Conservation (phyloP, 768 basidiomycete genomes). For the Boletus rex-veris region DNA sequence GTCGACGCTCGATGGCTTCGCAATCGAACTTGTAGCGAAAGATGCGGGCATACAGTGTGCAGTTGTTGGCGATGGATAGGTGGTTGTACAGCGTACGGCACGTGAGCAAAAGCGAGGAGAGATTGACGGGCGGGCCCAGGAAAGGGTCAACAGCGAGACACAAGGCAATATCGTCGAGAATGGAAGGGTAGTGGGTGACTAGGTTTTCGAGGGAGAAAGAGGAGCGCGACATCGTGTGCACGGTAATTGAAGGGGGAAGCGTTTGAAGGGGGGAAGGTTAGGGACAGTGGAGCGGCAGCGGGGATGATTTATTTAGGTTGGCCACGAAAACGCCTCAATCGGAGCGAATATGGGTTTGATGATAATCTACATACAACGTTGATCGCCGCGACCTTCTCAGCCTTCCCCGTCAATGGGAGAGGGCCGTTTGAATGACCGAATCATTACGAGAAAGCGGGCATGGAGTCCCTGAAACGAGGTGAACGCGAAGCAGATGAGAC, state of each 20-base stretch:
- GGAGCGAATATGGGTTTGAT: conserved; percentile 34
- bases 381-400: conserved; percentile 35
- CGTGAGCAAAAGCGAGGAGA: conserved; percentile 39
- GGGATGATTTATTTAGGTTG: conserved; percentile 27
- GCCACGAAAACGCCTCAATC: conserved; percentile 23
- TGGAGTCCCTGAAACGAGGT: conserved; percentile 28
- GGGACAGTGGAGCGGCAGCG: conserved; percentile 8
- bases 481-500: conserved; percentile 14
- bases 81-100: conserved; percentile 36
- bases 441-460: conserved; percentile 33
- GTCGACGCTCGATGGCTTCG: conserved; percentile 38
- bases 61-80: conserved; percentile 36
- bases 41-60: conserved; percentile 40
- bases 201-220: conserved; percentile 19
- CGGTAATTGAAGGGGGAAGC: background rate
- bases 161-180: conserved; percentile 42
- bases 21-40: conserved; percentile 46
- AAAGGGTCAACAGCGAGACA: conserved; percentile 36
- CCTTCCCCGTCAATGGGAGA: conserved; percentile 28
- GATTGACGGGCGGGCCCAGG: conserved; percentile 42
- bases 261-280: conserved; percentile 6
- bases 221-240: conserved; percentile 1
- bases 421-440: conserved; percentile 32
- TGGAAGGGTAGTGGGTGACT: conserved; percentile 8
- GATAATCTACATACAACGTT: conserved; percentile 36